These are phyloP conservation scores for Gynostemma pentaphyllum DNA, from an alignment of 306 rosid genomes.

Conservation along the genomic window DNA sequence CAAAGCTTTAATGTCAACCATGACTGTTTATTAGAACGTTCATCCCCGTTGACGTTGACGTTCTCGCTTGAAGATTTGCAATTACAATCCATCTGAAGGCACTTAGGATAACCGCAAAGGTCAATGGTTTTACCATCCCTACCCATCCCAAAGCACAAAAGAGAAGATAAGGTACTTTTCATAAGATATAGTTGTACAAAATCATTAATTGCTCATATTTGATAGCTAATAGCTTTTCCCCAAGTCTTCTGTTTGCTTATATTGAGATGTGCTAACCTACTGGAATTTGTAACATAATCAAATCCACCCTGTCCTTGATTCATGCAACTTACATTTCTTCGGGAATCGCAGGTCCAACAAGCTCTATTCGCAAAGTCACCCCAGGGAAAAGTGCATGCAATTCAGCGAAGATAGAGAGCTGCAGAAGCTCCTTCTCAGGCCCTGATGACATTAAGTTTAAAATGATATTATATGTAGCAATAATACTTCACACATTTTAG, in stretches of 20 bases:
- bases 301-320: neutral
- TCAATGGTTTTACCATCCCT: conserved; percentile 69
- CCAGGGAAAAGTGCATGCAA: conserved; percentile 70
- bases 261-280: neutral
- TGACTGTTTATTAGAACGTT: conserved; percentile 17
- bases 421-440: conserved; percentile 82
- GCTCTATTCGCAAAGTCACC: conserved; percentile 40
- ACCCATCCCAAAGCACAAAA: conserved; percentile 23
- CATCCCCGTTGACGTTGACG: conserved; percentile 7
- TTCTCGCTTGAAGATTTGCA: conserved; percentile 48
- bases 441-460: conserved; percentile 29
- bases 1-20: conserved; percentile 51
- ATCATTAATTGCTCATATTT: neutral
- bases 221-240: neutral
- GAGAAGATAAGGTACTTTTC: neutral
- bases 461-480: neutral
- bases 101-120: conserved; percentile 38
- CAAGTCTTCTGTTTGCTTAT: neutral
- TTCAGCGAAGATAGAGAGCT: conserved; percentile 71
- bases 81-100: conserved; percentile 39
- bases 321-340: conserved; percentile 44
- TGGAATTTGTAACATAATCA: neutral
- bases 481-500: no score
- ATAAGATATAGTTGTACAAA: neutral
- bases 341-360: conserved; percentile 80